These are phyloP conservation scores for Verruconis gallopava DNA, from an alignment of 2,329 filamentous ascomycete species.

Conservation along the genomic window DNA sequence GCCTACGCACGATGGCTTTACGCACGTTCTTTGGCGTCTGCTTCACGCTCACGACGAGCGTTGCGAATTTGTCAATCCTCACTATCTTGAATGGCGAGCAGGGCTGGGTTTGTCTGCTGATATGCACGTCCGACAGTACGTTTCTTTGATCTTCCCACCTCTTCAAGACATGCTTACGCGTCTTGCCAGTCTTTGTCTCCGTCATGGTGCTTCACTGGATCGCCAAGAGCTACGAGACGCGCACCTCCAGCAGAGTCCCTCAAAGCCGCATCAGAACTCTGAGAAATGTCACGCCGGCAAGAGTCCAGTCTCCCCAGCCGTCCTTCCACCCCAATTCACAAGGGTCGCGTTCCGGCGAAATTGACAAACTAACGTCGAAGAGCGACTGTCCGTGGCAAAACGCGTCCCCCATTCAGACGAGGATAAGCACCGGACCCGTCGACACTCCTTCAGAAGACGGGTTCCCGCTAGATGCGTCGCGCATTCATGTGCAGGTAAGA, in stretches of 20 bases:
- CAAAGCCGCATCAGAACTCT: not conserved
- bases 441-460: not conserved
- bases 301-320: not conserved
- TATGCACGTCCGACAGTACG: conserved; percentile 49
- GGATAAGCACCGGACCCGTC: not conserved
- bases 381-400: not conserved
- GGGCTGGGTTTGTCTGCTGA: conserved; percentile 53
- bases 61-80: conserved; percentile 46
- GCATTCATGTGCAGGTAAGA: not conserved
- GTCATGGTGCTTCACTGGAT: conserved; percentile 51
- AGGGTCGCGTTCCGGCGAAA: not conserved
- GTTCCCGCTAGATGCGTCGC: not conserved
- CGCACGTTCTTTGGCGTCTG: conserved; percentile 48
- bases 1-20: conserved; percentile 39
- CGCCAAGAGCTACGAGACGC: conserved; percentile 15
- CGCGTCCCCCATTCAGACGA: not conserved
- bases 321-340: not conserved
- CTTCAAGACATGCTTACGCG: not conserved
- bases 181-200: conserved; percentile 42
- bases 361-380: not conserved
- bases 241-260: not conserved
- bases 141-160: not conserved
- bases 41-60: conserved; percentile 44
- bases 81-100: conserved; percentile 48
- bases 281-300: not conserved